Conservation (phyloP, 495 filamentous ascomycete genomes). For the Parmelia sp. region DNA sequence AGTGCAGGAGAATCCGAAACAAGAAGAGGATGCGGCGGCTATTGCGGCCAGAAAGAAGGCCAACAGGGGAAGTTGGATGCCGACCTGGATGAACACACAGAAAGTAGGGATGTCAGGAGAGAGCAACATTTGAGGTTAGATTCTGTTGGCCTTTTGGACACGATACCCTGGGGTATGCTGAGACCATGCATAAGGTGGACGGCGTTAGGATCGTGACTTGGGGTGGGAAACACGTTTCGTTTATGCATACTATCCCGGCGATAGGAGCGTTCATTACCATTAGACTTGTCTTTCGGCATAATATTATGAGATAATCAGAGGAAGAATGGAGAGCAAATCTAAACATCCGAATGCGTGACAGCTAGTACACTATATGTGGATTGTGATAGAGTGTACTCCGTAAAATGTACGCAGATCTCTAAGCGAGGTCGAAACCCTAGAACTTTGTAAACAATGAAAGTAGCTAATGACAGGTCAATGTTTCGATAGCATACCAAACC, state of each 20-base stretch:
- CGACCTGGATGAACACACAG: slow-evolving; percentile 22
- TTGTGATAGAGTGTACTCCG: neutral
- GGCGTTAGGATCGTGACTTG: neutral
- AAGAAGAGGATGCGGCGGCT: slow-evolving; percentile 39
- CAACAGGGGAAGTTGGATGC: slow-evolving; percentile 57
- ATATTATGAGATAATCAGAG: neutral
- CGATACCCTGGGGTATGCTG: neutral
- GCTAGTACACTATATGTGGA: too few species aligned
- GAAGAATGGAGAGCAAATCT: neutral
- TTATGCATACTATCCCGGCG: neutral
- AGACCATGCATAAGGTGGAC: neutral
- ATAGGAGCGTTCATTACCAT: neutral
- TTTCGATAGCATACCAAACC: neutral
- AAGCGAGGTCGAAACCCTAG: neutral
- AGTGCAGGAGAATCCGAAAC: slow-evolving; percentile 60
- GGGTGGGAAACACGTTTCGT: neutral
- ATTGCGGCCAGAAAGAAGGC: slow-evolving; percentile 48
- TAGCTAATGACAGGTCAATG: neutral
- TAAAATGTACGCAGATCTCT: too few species aligned
- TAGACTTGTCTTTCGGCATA: neutral
- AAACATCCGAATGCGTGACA: neutral
- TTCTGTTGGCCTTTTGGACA: neutral
- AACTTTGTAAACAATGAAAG: neutral
- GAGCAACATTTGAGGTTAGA: neutral
- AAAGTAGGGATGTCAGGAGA: slow-evolving; percentile 6